phyloP scores from a whole-genome alignment of 192 early-diverging fungal genomes.

The Mortierella alpina region DNA sequence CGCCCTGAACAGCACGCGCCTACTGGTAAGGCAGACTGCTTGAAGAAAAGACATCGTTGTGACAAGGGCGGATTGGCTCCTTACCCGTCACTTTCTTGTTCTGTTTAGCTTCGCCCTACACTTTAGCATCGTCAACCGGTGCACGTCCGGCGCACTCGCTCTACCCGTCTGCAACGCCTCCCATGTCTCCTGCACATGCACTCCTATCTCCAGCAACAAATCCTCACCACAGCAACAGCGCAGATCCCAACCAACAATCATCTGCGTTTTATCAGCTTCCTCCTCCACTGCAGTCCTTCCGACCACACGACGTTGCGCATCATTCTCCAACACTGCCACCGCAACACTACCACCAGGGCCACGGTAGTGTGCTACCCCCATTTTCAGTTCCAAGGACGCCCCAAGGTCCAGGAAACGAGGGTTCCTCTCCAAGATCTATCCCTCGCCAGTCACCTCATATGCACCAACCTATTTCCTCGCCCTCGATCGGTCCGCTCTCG shows the following conservation, averaged over 20 bases:
- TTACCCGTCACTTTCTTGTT: not conserved
- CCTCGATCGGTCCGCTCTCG: conserved; percentile 29
- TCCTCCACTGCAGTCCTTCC: conserved; percentile 37
- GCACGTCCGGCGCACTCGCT: conserved; percentile 15
- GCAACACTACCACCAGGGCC: conserved; percentile 13
- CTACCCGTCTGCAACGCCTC: conserved; percentile 34
- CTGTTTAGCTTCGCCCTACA: not conserved
- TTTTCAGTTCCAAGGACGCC: conserved; percentile 10
- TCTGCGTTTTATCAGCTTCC: conserved; percentile 47
- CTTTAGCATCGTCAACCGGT: not conserved
- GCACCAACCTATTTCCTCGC: conserved; percentile 18
- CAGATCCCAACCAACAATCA: conserved; percentile 35
- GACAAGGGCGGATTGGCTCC: not conserved
- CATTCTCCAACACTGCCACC: conserved; percentile 30
- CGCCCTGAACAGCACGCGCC: conserved; percentile 7
- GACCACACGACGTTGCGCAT: not conserved
- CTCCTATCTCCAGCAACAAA: conserved; percentile 28
- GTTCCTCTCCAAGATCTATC: conserved; percentile 36
- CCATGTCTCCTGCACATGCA: conserved; percentile 38
- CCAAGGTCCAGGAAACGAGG: conserved; percentile 2
- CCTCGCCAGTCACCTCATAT: conserved; percentile 29
- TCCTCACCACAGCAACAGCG: conserved; percentile 10
- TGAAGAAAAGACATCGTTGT: no score
- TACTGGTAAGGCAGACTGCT: not conserved
- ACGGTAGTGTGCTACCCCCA: not conserved